Base-by-base conservation (phyloP, 805 yeast species). In the Dipodascus geniculatus region DNA sequence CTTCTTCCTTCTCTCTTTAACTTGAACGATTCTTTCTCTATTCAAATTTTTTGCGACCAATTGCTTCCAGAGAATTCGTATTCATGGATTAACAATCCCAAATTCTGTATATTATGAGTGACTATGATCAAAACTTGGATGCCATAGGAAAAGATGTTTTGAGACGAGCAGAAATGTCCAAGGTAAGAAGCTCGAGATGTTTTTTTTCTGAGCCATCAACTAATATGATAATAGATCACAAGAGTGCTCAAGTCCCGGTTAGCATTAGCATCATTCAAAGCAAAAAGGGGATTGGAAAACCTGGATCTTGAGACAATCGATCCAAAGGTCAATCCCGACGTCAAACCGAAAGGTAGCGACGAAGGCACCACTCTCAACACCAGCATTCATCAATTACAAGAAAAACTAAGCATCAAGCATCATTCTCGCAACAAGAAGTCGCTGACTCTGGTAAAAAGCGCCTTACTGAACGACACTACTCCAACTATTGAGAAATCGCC, bases 121-220 rank as follows among this genome's bases (percentile, higher is more conserved):
- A 38, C 17, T 17, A 38, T 38, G 49, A 47, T 22, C 49, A 47
- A 47, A 22, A 47, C 17, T 17, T 22, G 49, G 24, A 22, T 23
- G 49, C 55, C 16, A 64, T 69, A 1, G 69, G 61, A 8, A 67
- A 69, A 53, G 69, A 70, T 48, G 71, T 72, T 20, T 65, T 72
- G 42, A 64, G 68, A 23, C 65, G 75, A 38, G 75, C 75, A 0
- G 72, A 71, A 55, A 69, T 72, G 51, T 66, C 74, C 23, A 58
- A 74, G 24, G 65, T 62, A 57, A 23, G 64, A 49, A n/a, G n/a
- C n/a, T n/a, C n/a, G n/a, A 23, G 38, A 17, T 22, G n/a, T 24
- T 24, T n/a, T 38, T 16, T 38, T 2, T 2, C n/a, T n/a, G 3
- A 44, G 14, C 14, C 16, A 8, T 14, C 17, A 31, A 42, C 9